A percentile compares a stretch with the other conserved stretches of the same genome.
phyloP scores from a whole-genome alignment of 768 basidiomycete genomes.

The Leccinellum luteum region DNA sequence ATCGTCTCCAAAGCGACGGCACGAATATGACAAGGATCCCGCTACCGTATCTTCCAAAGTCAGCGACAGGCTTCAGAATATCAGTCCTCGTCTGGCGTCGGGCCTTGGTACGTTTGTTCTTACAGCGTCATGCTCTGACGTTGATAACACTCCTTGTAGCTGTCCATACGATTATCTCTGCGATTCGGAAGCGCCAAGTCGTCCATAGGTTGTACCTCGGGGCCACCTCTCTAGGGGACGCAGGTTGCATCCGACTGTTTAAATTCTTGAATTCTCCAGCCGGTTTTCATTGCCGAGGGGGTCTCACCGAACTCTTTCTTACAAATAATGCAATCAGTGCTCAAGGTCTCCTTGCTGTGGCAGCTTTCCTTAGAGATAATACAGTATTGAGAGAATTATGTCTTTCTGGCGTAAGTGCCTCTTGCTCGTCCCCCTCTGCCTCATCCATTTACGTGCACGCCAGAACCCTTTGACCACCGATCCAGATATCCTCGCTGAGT shows the following conservation, averaged over 20 bases:
- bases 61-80: slow-evolving; percentile 21
- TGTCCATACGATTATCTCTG: slow-evolving; percentile 46
- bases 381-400: slow-evolving; percentile 45
- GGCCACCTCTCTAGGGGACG: slow-evolving; percentile 55
- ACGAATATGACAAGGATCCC: slow-evolving; percentile 27
- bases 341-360: slow-evolving; percentile 51
- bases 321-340: slow-evolving; percentile 58
- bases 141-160: slow-evolving; percentile 33
- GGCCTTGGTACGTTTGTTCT: slow-evolving; percentile 20
- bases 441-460: slow-evolving; percentile 15
- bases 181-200: slow-evolving; percentile 43
- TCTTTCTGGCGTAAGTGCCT: slow-evolving; percentile 52
- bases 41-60: slow-evolving; percentile 29
- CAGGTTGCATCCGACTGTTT: slow-evolving; percentile 55
- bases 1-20: slow-evolving; percentile 24
- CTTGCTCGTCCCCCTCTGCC: neutral
- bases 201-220: slow-evolving; percentile 56
- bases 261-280: slow-evolving; percentile 48
- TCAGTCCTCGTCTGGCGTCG: slow-evolving; percentile 31
- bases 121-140: neutral
- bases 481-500: slow-evolving; percentile 33
- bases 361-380: slow-evolving; percentile 49
- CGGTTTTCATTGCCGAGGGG: slow-evolving; percentile 39
- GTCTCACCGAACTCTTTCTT: slow-evolving; percentile 53
- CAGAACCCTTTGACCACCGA: slow-evolving; percentile 44